Conservation (phyloP, 2,329 filamentous ascomycete species). For the Epichloe scottii region DNA sequence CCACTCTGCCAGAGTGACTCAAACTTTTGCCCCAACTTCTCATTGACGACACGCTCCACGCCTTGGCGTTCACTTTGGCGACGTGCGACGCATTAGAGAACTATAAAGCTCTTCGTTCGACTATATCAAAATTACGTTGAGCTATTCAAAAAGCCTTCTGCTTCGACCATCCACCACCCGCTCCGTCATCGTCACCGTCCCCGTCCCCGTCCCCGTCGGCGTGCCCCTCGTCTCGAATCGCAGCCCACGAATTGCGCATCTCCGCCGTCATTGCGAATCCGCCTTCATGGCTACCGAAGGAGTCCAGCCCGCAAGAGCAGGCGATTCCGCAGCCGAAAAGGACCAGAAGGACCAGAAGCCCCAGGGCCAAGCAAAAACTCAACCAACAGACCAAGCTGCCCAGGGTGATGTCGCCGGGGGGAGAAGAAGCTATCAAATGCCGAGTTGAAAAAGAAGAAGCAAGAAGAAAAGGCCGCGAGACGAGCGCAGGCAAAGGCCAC, state of each 20-base stretch:
- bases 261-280: not conserved
- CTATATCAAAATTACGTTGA: not conserved
- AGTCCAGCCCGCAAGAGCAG: constrained; percentile 17
- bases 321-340: constrained; percentile 14
- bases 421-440: constrained; percentile 54
- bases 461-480: constrained; percentile 82
- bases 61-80: not conserved
- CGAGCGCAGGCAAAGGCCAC: constrained; percentile 58
- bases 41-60: not conserved
- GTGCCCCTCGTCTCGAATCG: not conserved
- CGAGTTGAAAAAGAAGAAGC: constrained; percentile 77
- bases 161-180: not conserved
- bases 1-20: constrained; percentile 22
- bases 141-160: not conserved
- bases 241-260: not conserved
- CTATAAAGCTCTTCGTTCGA: not conserved
- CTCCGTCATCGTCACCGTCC: not conserved
- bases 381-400: constrained; percentile 12
- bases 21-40: constrained; percentile 11
- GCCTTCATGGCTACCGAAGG: constrained; percentile 20
- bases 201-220: not conserved
- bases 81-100: not conserved
- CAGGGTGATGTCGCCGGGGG: constrained; percentile 10
- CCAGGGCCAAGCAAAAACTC: constrained; percentile 9
- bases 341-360: constrained; percentile 14